phyloP scores from a whole-genome alignment of 805 yeast species.

The Blastobotrys parvus region DNA sequence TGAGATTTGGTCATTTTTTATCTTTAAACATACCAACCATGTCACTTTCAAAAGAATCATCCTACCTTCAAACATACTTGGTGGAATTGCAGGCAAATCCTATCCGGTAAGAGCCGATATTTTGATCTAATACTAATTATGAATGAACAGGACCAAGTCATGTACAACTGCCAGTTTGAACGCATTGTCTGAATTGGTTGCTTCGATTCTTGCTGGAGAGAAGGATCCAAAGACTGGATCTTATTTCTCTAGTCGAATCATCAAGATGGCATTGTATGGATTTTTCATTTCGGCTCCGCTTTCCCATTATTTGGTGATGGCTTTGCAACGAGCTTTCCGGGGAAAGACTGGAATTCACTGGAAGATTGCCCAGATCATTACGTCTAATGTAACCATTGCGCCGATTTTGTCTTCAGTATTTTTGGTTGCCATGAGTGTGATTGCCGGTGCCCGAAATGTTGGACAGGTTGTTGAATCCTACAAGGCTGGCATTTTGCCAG shows the following conservation, averaged over 20 bases:
- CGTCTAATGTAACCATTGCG: slow-evolving; percentile 26
- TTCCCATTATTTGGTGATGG: slow-evolving; percentile 28
- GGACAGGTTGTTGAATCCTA: slow-evolving; percentile 24
- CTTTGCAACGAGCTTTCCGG: slow-evolving; percentile 29
- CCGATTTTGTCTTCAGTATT: slow-evolving; percentile 28
- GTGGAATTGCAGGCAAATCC: slow-evolving; percentile 12
- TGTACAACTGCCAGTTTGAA: slow-evolving; percentile 30
- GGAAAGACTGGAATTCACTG: slow-evolving; percentile 22
- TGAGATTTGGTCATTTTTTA: no score
- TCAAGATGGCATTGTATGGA: slow-evolving; percentile 33
- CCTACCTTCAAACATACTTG: slow-evolving; percentile 5
- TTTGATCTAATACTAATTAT: slow-evolving; percentile 8
- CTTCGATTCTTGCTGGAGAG: slow-evolving; percentile 30
- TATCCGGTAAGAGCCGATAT: slow-evolving; percentile 6
- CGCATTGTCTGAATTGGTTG: slow-evolving; percentile 28
- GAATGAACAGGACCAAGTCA: slow-evolving; percentile 30
- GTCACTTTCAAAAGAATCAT: slow-evolving; percentile 5
- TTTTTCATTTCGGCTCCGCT: slow-evolving; percentile 30
- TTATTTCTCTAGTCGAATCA: slow-evolving; percentile 28
- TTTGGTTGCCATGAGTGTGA: slow-evolving; percentile 28
- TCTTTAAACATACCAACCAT: not conserved
- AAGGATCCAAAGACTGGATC: slow-evolving; percentile 28
- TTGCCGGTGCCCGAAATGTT: slow-evolving; percentile 29
- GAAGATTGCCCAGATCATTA: slow-evolving; percentile 30
- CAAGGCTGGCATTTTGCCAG: slow-evolving; percentile 25